Percentiles rank a stretch among this genome's conserved stretches.
Conservation (phyloP, 1,284 basidiomycete genomes). For the Cerrena zonata region DNA sequence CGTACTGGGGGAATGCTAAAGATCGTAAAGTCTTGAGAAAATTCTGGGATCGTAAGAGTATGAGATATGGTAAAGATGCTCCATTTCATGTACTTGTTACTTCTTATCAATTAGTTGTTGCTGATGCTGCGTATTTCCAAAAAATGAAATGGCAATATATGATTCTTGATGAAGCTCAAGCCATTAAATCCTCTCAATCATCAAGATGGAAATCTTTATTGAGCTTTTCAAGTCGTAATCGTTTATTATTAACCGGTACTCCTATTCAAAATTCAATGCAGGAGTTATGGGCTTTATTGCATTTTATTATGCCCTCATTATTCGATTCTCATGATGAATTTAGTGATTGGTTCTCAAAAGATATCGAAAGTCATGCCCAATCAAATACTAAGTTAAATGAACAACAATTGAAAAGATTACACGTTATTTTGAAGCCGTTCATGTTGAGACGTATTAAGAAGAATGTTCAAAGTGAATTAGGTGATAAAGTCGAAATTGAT, state of each 20-base stretch:
- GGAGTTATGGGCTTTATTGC: constrained; percentile 98
- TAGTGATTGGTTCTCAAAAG: constrained; percentile 99
- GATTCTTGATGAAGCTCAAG: constrained; percentile 98
- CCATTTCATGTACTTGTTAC: constrained; percentile 97
- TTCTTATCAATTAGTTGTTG: constrained; percentile 93
- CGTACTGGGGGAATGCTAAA: constrained; percentile 98
- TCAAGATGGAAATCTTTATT: constrained; percentile 98
- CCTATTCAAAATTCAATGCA: constrained; percentile 99
- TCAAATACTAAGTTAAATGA: constrained; percentile 91
- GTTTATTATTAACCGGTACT: constrained; percentile 91
- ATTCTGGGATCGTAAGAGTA: constrained; percentile 98
- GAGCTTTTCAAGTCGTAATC: constrained; percentile 95
- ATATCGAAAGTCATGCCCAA: constrained; percentile 92
- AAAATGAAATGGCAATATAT: constrained; percentile 99
- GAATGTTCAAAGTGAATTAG: constrained; percentile 99
- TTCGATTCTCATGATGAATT: constrained; percentile 99
- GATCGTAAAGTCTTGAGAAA: constrained; percentile 92
- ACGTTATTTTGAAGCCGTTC: constrained; percentile 99
- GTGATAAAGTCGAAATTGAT: constrained; percentile 98
- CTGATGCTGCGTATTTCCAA: constrained; percentile 98
- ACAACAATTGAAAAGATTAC: constrained; percentile 89
- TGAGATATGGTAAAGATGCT: constrained; percentile 91
- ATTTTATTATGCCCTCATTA: constrained; percentile 99
- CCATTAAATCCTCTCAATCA: constrained; percentile 96
- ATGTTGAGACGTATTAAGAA: constrained; percentile 97